Base-by-base conservation (phyloP, 2,329 filamentous ascomycete species). In the Lachnellula cervina region DNA sequence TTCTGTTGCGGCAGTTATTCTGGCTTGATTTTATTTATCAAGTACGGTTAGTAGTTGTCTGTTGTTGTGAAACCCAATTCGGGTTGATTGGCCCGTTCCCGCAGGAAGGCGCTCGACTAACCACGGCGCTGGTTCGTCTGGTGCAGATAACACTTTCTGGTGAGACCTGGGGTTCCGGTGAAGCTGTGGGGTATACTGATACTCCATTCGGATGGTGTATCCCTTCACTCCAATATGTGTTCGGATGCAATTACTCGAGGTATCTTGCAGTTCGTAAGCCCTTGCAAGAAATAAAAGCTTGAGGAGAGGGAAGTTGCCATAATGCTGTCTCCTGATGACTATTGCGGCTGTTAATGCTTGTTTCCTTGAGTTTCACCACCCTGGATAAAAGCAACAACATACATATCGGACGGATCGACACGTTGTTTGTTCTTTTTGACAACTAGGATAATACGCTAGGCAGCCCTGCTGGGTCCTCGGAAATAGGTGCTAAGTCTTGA, bases 351-450 rank as follows among this genome's bases (percentile, higher is more conserved):
- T 51, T 48, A 35, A 46, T 52, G 23, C 17, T 57, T 54, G 51
- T 46, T 59, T 57, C 9, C 51, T 56, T 54, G 7, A 28, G 17
- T 48, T 19, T 19, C 38, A 46, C 37, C 43, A 50, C 19, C n/a
- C 13, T 17, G 35, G 17, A 40, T 38, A 32, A 54, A 52, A 40
- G 52, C 46, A 52, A 54, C 50, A 49, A 32, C 9, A 32, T 32
- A 52, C 49, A 25, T 56, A 48, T 59, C 55, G 54, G 8, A 49
- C 51, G 57, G 52, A 52, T 55, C 60, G 49, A 25, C 48, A 57
- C 54, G 49, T 60, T 57, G 21, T 56, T 46, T 51, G 51, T 35
- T 16, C 43, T 52, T 45, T 21, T 46, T 49, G 49, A 35, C 32
- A 49, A 51, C 32, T 50, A 32, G 19, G 49, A 48, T 34, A 44